A percentile compares a stretch with the other conserved stretches of the same genome.
These are phyloP conservation scores for Aspergillus biplanus DNA, from an alignment of 495 filamentous ascomycete species.

Conservation along the genomic window DNA sequence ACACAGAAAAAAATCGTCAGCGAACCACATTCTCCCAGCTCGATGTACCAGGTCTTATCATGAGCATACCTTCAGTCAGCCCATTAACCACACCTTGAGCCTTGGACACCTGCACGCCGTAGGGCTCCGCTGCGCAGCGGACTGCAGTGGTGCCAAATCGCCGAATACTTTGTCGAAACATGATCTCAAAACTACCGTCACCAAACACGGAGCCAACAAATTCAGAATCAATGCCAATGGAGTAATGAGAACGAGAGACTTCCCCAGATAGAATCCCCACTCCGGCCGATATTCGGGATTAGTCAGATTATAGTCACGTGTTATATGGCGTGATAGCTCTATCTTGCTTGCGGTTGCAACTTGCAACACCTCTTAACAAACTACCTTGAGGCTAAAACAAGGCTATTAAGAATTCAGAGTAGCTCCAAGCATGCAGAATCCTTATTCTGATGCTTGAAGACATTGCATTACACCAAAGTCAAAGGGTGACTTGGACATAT, in stretches of 20 bases:
- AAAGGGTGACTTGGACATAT: background rate
- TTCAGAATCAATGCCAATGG: background rate
- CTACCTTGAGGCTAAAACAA: too few relatives aligned
- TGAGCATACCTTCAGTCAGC: constrained; percentile 75
- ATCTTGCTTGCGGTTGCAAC: too few relatives aligned
- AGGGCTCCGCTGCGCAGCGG: constrained; percentile 49
- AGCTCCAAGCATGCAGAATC: too few relatives aligned
- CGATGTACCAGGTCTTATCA: too few relatives aligned
- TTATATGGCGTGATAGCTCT: constrained; percentile 30
- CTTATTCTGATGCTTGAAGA: too few relatives aligned
- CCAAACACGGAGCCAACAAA: constrained; percentile 14
- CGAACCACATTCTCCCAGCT: background rate
- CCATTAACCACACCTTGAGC: constrained; percentile 84
- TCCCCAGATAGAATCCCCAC: constrained; percentile 15
- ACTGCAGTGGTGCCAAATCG: constrained; percentile 59
- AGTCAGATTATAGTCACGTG: constrained; percentile 29
- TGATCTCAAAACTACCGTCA: constrained; percentile 31
- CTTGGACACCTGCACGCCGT: constrained; percentile 70
- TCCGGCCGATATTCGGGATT: constrained; percentile 29
- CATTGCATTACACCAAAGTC: background rate
- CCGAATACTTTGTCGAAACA: constrained; percentile 62
- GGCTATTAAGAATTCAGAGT: too few relatives aligned
- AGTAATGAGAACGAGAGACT: background rate
- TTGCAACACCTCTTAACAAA: too few relatives aligned
- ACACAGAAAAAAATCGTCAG: constrained; percentile 5